Percentiles rank a stretch among this genome's conserved stretches.
Conservation (phyloP, 2,329 filamentous ascomycete species). For the Colletotrichum karsti region DNA sequence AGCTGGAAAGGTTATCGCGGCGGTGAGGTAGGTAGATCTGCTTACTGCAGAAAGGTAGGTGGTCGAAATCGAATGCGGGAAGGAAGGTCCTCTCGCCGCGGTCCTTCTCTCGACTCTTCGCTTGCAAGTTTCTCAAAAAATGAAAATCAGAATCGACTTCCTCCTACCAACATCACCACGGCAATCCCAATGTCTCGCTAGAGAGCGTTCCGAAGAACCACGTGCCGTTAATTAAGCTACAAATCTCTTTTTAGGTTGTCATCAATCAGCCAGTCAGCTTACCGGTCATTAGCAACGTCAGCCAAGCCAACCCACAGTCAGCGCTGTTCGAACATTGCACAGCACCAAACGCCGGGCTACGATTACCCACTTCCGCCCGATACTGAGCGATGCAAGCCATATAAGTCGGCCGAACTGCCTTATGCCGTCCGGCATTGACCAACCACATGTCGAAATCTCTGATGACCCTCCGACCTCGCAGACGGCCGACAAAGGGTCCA, state of each 20-base stretch:
- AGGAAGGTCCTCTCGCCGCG: background rate
- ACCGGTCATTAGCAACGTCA: background rate
- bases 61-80: background rate
- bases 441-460: background rate
- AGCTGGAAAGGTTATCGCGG: too few species aligned
- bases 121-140: too few species aligned
- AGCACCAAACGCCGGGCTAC: background rate
- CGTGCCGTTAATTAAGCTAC: too few species aligned
- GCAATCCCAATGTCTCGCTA: too few species aligned
- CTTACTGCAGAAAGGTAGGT: too few species aligned
- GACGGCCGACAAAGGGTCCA: background rate
- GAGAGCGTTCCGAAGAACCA: too few species aligned
- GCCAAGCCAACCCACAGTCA: background rate
- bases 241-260: background rate
- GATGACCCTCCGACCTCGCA: constrained; percentile 17
- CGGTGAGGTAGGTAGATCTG: too few species aligned
- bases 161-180: too few species aligned
- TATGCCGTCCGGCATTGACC: background rate
- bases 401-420: background rate
- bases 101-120: too few species aligned
- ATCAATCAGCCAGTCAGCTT: constrained; percentile 3
- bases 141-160: too few species aligned
- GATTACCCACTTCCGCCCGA: constrained; percentile 13
- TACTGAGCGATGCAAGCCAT: constrained; percentile 18
- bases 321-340: background rate